Percentiles rank a stretch among this genome's conserved stretches.
phyloP scores from a whole-genome alignment of 257 asterid genomes.

The Primulina tabacum region DNA sequence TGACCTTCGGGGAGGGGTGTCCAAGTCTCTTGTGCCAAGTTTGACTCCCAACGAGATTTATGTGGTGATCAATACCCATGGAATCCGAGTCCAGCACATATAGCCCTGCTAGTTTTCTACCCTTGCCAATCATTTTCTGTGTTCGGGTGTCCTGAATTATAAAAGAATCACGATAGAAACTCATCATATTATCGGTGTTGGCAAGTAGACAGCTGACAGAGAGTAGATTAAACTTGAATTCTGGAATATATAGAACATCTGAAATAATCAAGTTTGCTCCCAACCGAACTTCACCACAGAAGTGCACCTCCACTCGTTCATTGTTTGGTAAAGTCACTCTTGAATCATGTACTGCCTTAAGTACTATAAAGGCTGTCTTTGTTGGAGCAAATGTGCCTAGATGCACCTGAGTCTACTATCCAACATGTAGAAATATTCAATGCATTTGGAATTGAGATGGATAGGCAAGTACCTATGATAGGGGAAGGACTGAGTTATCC shows the following conservation, averaged over 20 bases:
- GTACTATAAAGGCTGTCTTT: background rate
- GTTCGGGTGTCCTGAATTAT: background rate
- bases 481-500: too few relatives aligned
- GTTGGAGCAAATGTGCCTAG: background rate
- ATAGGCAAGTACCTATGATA: background rate
- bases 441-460: background rate
- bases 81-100: background rate
- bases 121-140: background rate
- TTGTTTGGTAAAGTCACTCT: background rate
- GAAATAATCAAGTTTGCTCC: rapidly evolving
- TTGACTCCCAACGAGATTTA: too few relatives aligned
- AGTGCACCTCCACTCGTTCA: background rate
- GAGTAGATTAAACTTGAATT: background rate
- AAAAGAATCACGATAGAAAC: background rate
- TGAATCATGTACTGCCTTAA: background rate
- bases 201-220: background rate
- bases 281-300: background rate
- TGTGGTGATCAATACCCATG: too few relatives aligned
- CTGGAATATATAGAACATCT: background rate
- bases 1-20: too few relatives aligned
- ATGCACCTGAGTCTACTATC: background rate
- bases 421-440: background rate
- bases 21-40: too few relatives aligned
- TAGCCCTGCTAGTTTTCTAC: background rate
- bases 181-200: rapidly evolving